Conservation (phyloP, 176 grass and related monocot genomes). For the Triticum monococcum region DNA sequence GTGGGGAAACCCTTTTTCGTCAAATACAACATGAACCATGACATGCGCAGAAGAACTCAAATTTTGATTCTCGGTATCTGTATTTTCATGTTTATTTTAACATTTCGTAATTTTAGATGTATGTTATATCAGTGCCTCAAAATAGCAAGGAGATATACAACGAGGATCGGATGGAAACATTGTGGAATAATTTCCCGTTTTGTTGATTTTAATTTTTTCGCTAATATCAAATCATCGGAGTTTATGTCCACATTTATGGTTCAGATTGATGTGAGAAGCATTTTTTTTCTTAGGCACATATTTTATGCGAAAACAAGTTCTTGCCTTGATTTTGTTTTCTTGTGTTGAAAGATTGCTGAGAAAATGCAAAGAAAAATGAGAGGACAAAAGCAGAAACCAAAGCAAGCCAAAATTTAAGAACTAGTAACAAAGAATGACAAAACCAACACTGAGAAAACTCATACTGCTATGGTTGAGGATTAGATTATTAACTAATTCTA, state of each 20-base stretch:
- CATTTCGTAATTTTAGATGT: neutral
- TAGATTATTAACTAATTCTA: neutral
- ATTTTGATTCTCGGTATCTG: too few relatives aligned
- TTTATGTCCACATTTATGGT: neutral
- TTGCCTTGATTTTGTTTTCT: neutral
- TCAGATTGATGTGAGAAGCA: neutral
- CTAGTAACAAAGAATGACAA: neutral
- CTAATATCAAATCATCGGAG: neutral
- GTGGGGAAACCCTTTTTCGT: too few relatives aligned
- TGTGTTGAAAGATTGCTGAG: neutral
- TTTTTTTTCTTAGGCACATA: neutral
- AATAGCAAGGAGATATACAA: neutral
- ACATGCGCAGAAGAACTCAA: too few relatives aligned
- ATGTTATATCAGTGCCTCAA: neutral
- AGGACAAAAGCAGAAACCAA: neutral
- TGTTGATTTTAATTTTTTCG: neutral
- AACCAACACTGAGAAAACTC: neutral
- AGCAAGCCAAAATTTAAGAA: neutral
- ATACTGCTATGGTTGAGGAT: neutral
- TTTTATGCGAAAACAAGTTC: neutral
- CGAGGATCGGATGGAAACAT: neutral
- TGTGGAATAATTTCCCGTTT: neutral
- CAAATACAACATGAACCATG: too few relatives aligned
- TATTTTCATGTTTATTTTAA: neutral
- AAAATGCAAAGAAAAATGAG: neutral